Base-by-base conservation (phyloP, 495 filamentous ascomycete genomes). In the Xylaria intraflava region DNA sequence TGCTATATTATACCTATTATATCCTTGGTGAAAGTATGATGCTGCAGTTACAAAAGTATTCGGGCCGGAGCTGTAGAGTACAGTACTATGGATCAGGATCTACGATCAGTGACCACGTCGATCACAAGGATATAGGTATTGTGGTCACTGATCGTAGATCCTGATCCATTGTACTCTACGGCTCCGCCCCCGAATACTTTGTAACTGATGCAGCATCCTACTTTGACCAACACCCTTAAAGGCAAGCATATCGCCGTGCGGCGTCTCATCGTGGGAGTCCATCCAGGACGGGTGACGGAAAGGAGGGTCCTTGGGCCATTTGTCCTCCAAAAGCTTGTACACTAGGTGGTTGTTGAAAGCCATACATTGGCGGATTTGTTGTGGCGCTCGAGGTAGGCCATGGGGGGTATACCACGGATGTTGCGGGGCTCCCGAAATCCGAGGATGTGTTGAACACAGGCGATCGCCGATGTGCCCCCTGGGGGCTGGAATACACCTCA, bases 401-500 rank as follows among this genome's bases (percentile, higher is more conserved):
- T 6, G 61, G 55, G 10, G 57, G 33, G 45, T 72, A 73, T 17
- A 73, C 51, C 0, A 53, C 59, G 5, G 70, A 50, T 0, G 59
- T 65, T 24, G 65, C 49, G 11, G 66, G 60, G 44, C 53, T 68
- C 14, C 56, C 48, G 35, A 69, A 73, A 11, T 73, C 72, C 6
- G 69, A 38, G 0, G 62, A 61, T 0, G 69, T 53, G 20, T 59
- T 62, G 56, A 66, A 72, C 30, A 72, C 52, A 1, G 67, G 68
- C 17, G 66, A 60, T 12, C 72, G 59, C 43, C 70, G 60, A 22
- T 61, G 60, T 0, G 60, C 43, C 27, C 69, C 69, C 41, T 75
- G 70, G 1, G 65, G 51, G 36, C 45, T 69, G 0, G 67, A 42
- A n/a, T 72, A 65, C 55, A 71, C 58, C 6, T 74, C 69, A 23